Percentiles rank a stretch among this genome's conserved stretches.
Evolutionary conservation across 1,139 yeast species (phyloP).

Genomic region (Hyphopichia buzzinii): DNA sequence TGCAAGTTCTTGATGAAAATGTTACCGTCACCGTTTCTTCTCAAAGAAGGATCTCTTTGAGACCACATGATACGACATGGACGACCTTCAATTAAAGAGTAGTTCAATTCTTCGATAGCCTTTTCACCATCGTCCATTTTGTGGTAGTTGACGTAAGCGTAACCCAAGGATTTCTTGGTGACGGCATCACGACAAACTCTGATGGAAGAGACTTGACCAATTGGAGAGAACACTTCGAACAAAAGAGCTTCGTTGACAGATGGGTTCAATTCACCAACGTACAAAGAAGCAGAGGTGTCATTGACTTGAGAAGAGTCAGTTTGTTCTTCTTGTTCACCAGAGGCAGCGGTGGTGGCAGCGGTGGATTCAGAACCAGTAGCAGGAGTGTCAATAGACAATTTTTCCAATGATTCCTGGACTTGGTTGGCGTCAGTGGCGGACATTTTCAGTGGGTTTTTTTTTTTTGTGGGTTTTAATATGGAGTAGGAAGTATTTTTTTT

Average conservation of each 20-base stretch:
- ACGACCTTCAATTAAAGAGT: conserved; percentile 89
- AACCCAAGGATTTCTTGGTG: conserved; percentile 94
- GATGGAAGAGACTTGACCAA: conserved; percentile 95
- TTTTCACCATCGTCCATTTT: conserved; percentile 86
- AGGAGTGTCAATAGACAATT: conserved; percentile 43
- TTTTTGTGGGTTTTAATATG: conserved; percentile 9
- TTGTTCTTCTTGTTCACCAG: conserved; percentile 26
- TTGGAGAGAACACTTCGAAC: conserved; percentile 90
- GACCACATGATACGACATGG: conserved; percentile 99
- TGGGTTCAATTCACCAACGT: conserved; percentile 96
- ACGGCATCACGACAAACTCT: conserved; percentile 99
- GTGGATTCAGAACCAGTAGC: conserved; percentile 36
- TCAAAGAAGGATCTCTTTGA: conserved; percentile 95
- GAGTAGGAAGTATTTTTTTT: conserved; percentile 1
- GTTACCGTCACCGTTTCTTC: conserved; percentile 97
- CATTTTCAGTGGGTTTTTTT: conserved; percentile 26
- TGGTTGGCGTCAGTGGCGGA: conserved; percentile 50
- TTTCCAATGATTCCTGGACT: conserved; percentile 56
- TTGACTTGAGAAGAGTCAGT: conserved; percentile 33
- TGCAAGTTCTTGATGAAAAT: conserved; percentile 97
- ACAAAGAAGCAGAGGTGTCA: conserved; percentile 78
- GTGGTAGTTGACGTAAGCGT: conserved; percentile 97
- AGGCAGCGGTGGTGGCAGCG: conserved; percentile 17
- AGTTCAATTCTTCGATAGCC: conserved; percentile 95
- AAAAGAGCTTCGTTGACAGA: conserved; percentile 91